phyloP scores from a whole-genome alignment of 164 flowering plant genomes.

The Annona cherimola region DNA sequence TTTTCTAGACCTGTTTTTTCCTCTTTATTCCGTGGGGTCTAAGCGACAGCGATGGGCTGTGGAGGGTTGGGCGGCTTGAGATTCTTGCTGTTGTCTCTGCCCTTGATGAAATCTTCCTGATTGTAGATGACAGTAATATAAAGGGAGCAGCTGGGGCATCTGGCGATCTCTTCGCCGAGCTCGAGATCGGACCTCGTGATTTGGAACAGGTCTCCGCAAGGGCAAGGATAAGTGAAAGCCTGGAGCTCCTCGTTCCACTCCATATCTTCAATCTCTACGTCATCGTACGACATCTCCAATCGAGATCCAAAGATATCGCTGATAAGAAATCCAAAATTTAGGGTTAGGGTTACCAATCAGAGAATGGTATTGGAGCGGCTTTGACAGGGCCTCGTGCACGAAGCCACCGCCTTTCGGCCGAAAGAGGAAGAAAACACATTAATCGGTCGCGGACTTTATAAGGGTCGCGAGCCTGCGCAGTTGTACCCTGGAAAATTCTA shows the following conservation, averaged over 20 bases:
- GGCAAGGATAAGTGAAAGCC: conserved; percentile 85
- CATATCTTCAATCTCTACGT: conserved; percentile 97
- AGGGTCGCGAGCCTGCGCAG: too few species aligned
- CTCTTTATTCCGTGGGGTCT: conserved; percentile 3
- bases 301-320: background rate
- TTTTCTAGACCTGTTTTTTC: background rate
- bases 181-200: conserved; percentile 76
- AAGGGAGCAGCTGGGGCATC: conserved; percentile 95
- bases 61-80: conserved; percentile 30
- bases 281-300: conserved; percentile 83
- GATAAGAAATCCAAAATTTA: too few species aligned
- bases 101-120: conserved; percentile 61
- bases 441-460: too few species aligned
- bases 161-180: conserved; percentile 87
- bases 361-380: too few species aligned
- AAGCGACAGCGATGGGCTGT: conserved; percentile 61
- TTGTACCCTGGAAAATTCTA: too few species aligned
- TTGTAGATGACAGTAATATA: conserved; percentile 86
- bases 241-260: conserved; percentile 88
- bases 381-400: too few species aligned
- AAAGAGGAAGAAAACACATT: too few species aligned
- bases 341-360: background rate
- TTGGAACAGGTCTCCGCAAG: conserved; percentile 93
- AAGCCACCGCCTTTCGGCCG: too few species aligned
- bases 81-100: conserved; percentile 20